phyloP scores from a whole-genome alignment of 192 early-diverging fungal genomes.

The Physocladia obscura region DNA sequence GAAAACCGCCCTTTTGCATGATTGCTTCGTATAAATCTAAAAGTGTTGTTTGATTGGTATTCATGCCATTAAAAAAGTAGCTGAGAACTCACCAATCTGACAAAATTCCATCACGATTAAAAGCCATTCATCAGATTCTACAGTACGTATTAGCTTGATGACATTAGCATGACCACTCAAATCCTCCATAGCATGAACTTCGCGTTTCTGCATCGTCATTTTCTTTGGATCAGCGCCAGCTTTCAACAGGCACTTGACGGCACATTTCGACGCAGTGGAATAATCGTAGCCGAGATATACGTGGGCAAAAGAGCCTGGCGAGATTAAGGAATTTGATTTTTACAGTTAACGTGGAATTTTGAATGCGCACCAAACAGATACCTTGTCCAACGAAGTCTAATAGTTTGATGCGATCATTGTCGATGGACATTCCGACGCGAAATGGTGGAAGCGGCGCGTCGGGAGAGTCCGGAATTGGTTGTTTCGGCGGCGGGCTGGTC shows the following conservation, averaged over 20 bases:
- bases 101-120: constrained; percentile 41
- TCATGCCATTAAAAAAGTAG: neutral
- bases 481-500: constrained; percentile 13
- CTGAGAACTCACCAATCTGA: constrained; percentile 24
- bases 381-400: constrained; percentile 30
- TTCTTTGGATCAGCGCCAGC: constrained; percentile 36
- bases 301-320: constrained; percentile 52
- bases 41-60: neutral
- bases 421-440: constrained; percentile 20
- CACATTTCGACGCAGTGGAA: constrained; percentile 18
- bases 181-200: constrained; percentile 33
- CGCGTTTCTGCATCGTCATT: constrained; percentile 41
- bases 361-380: no score
- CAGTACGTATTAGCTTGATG: constrained; percentile 31
- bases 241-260: constrained; percentile 55
- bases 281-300: constrained; percentile 42
- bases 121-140: constrained; percentile 40
- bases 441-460: constrained; percentile 24
- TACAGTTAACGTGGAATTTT: no score
- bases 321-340: no score
- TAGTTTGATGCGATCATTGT: constrained; percentile 24
- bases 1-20: constrained; percentile 33
- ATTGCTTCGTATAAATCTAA: constrained; percentile 51
- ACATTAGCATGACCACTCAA: constrained; percentile 31
- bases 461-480: constrained; percentile 21